Conservation (phyloP, 495 filamentous ascomycete genomes). For the Achaetomiella virescens region DNA sequence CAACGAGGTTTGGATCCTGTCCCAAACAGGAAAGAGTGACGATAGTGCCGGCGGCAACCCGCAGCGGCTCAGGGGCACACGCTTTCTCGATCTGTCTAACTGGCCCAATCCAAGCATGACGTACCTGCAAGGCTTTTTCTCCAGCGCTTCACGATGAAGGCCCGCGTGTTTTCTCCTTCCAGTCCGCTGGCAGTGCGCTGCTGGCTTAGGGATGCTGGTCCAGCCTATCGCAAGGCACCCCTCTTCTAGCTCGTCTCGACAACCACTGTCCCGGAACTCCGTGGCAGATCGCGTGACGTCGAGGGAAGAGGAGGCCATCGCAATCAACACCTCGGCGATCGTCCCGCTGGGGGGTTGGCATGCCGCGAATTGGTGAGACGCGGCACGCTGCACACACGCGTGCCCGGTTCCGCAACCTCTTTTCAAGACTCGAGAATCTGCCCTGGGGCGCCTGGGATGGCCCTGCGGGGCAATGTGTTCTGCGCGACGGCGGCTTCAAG, state of each 20-base stretch:
- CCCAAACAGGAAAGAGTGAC: not conserved
- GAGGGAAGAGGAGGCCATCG: not conserved
- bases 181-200: too few relatives aligned
- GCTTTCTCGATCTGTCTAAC: not conserved
- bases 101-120: too few relatives aligned
- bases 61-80: not conserved
- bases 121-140: too few relatives aligned
- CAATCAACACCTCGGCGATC: not conserved
- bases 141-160: too few relatives aligned
- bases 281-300: not conserved
- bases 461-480: not conserved
- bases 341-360: not conserved
- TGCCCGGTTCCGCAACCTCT: not conserved
- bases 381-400: not conserved
- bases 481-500: not conserved
- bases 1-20: not conserved
- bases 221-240: too few relatives aligned
- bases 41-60: not conserved
- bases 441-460: too few relatives aligned
- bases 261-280: too few relatives aligned
- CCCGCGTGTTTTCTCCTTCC: too few relatives aligned
- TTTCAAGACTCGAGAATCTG: too few relatives aligned
- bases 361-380: not conserved
- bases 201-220: too few relatives aligned
- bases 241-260: too few relatives aligned